phyloP scores from a whole-genome alignment of 257 asterid species.

The Solanum pimpinellifolium region DNA sequence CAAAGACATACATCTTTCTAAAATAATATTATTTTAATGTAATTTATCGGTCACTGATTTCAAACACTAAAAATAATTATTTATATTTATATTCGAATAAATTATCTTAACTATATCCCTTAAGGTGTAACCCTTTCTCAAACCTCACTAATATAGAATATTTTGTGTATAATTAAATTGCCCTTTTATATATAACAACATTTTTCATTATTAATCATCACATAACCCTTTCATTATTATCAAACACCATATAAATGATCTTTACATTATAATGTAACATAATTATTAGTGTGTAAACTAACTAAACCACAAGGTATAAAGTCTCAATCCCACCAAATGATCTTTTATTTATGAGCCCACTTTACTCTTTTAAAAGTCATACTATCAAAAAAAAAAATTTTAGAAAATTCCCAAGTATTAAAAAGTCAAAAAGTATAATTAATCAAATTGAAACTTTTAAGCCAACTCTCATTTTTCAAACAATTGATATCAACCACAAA shows the following conservation, averaged over 20 bases:
- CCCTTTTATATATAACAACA: background rate
- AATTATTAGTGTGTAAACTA: background rate
- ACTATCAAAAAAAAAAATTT: background rate
- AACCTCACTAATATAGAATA: background rate
- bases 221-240: background rate
- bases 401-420: background rate
- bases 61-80: background rate
- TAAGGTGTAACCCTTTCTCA: rapidly evolving
- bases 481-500: background rate
- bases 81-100: rapidly evolving
- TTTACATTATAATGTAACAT: background rate
- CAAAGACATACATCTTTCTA: rapidly evolving
- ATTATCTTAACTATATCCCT: rapidly evolving
- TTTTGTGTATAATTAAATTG: background rate
- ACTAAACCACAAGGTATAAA: background rate
- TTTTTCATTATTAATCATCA: background rate
- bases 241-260: background rate
- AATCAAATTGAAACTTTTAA: background rate
- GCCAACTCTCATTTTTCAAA: background rate
- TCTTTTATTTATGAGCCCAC: background rate
- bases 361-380: background rate
- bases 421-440: background rate
- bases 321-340: background rate
- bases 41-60: background rate
- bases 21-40: no score